Evolutionary conservation across 176 grass and related monocot species (phyloP), one percentile per base, ranked within the genome.

Genomic region (Rhynchospora pubera): DNA sequence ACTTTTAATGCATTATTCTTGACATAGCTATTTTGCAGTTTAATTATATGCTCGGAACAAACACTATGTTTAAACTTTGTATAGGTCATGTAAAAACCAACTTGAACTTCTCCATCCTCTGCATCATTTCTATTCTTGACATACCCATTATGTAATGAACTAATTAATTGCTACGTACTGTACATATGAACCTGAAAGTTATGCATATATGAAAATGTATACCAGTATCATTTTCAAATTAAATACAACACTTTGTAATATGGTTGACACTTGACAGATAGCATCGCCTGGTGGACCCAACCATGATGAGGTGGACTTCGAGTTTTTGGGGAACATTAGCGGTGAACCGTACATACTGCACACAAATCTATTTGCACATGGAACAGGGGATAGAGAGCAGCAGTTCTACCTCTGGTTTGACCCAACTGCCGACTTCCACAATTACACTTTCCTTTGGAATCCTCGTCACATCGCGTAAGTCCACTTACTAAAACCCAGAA

Each of bases 321-420:
- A 91, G 50, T 91, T 94, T 74, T 59, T 91, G 21, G 92, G 89
- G 52, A 94, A 94, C 61, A n/a, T 58, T 55, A 85, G 82, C 0
- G 92, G 85, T 0, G 73, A 89, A 47, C 89, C 92, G 0, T 94
- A 91, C 76, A 84, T 86, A 24, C 39, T 91, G 74, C 92, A 94
- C 77, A 94, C 92, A 16, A 94, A 91, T 79, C 87, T 90, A 32
- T 94, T 89, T 51, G 70, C 85, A 56, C 88, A 78, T 61, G 92
- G 89, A 50, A 78, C n/a, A 68, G 92, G 92, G 13, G 66, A 86
- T 4, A 62, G 57, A 65, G 92, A 94, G 73, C 80, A 84, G 85
- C 89, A 91, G 62, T 87, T 89, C 32, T 82, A 83, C 3, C 87
- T 94, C 57, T 91, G 92, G 92, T 94, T 94, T 82, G 87, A 91